Conservation (phyloP, 2,329 filamentous ascomycete species). For the Aspergillus thermomutatus region DNA sequence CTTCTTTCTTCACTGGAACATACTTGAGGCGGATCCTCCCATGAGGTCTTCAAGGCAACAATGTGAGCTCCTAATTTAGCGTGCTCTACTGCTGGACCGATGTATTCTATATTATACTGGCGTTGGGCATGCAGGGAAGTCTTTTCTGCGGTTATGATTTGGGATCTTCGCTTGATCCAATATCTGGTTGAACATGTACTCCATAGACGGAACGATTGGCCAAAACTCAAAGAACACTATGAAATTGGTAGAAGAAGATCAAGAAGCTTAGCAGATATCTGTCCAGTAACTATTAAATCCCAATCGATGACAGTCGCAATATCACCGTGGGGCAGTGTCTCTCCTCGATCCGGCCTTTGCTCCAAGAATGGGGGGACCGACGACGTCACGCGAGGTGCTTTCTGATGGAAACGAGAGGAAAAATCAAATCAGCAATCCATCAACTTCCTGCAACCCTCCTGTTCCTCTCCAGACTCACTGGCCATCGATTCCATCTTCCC, state of each 20-base stretch:
- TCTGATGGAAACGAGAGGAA: not conserved
- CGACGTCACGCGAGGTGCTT: constrained; percentile 26
- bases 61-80: not conserved
- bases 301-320: not conserved
- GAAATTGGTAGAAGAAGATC: not conserved
- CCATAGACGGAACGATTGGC: constrained; percentile 22
- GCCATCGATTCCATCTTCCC: not conserved
- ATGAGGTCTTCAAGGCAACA: not conserved
- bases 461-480: not conserved
- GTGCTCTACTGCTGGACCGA: constrained; percentile 4
- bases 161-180: constrained; percentile 6
- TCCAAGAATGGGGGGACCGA: constrained; percentile 21
- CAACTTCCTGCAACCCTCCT: not conserved
- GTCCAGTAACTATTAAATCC: not conserved
- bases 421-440: not conserved
- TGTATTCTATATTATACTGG: constrained; percentile 11
- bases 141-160: constrained; percentile 12
- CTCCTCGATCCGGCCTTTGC: constrained; percentile 3
- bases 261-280: not conserved
- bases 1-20: constrained; percentile 7
- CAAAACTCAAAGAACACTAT: not conserved
- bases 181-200: constrained; percentile 22
- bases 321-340: not conserved
- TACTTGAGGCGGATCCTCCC: constrained; percentile 1
- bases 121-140: constrained; percentile 12